Evolutionary conservation across 2,329 filamentous ascomycete species (phyloP).

Genomic region (Blastomyces gilchristii): DNA sequence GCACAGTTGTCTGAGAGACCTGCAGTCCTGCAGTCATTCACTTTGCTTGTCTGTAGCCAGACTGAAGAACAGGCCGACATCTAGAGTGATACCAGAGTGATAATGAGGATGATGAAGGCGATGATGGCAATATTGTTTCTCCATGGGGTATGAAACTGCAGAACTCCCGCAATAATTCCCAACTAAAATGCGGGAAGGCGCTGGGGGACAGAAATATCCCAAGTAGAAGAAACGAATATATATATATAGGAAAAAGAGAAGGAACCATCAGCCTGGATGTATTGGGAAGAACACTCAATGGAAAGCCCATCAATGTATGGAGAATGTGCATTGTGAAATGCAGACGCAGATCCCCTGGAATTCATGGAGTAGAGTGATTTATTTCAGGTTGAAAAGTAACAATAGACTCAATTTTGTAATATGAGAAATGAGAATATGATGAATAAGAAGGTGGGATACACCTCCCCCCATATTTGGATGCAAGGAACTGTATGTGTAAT

Average conservation of each 20-base stretch:
- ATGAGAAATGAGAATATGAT: no score
- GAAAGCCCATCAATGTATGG: background rate
- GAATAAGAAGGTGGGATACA: no score
- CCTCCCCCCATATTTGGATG: no score
- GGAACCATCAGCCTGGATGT: background rate
- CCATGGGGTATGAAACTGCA: background rate
- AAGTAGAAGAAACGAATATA: background rate
- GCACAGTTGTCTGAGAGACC: background rate
- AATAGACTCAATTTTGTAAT: no score
- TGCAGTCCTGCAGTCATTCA: background rate
- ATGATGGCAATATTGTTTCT: background rate
- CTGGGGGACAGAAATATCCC: background rate
- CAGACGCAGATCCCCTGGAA: no score
- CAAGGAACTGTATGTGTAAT: background rate
- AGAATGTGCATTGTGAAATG: background rate
- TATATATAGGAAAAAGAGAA: background rate
- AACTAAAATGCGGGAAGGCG: background rate
- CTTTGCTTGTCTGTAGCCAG: background rate
- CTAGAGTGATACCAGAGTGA: background rate
- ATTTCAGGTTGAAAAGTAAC: no score
- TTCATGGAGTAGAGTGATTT: no score
- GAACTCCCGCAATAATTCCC: no score
- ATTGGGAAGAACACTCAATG: background rate
- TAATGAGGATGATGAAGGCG: background rate
- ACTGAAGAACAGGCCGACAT: no score